Conservation (phyloP, 2,329 filamentous ascomycete species). For the Domatiomyces globalis region DNA sequence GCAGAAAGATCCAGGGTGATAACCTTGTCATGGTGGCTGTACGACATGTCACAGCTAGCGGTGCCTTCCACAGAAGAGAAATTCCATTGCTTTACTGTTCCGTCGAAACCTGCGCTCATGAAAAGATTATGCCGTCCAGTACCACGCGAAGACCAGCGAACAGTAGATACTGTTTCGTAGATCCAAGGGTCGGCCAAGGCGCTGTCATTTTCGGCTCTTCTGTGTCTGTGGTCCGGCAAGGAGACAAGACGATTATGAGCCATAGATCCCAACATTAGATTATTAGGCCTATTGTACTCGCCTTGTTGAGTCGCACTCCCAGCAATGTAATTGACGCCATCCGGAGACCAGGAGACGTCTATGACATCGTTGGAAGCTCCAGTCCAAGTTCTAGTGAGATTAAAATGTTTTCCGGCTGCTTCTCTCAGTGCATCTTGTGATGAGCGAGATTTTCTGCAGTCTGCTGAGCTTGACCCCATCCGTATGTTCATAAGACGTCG, state of each 20-base stretch:
- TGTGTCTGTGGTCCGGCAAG: constrained; percentile 38
- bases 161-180: constrained; percentile 42
- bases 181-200: constrained; percentile 24
- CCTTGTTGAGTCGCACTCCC: constrained; percentile 42
- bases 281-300: constrained; percentile 47
- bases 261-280: constrained; percentile 29
- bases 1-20: constrained; percentile 37
- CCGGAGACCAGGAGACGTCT: constrained; percentile 41
- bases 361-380: constrained; percentile 46
- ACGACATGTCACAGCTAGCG: constrained; percentile 22
- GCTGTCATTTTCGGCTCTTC: constrained; percentile 21
- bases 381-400: constrained; percentile 35
- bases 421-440: neutral
- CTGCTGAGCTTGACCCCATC: neutral
- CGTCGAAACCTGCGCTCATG: constrained; percentile 43
- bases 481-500: neutral
- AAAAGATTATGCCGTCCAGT: constrained; percentile 31
- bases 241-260: neutral
- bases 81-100: constrained; percentile 44
- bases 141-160: constrained; percentile 30
- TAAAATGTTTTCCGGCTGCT: neutral
- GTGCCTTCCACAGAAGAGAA: constrained; percentile 18
- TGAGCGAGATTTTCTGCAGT: neutral
- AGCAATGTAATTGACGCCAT: constrained; percentile 41
- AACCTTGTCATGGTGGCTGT: constrained; percentile 36